These are phyloP conservation scores for Mrakia hoshinonis DNA, from an alignment of 768 basidiomycete species.

Conservation along the genomic window DNA sequence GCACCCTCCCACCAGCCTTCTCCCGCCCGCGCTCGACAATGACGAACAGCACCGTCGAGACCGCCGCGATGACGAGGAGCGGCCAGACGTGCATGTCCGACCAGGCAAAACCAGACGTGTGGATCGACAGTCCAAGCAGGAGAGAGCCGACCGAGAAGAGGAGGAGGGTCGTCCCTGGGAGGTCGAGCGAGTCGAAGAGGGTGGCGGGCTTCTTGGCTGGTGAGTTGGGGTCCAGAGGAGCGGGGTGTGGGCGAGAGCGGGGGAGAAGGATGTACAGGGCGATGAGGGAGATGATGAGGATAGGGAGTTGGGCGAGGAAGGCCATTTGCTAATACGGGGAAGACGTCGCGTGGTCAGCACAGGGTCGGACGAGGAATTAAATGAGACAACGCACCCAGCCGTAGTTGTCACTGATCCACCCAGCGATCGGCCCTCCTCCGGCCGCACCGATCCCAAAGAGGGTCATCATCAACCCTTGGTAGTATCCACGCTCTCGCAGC, in stretches of 20 bases:
- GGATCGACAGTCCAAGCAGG: constrained; percentile 12
- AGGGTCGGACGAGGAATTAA: neutral
- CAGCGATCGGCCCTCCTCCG: constrained; percentile 18
- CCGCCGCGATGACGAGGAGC: neutral
- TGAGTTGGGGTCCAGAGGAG: neutral
- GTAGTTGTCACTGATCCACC: neutral
- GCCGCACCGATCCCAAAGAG: constrained; percentile 22
- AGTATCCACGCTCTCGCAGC: constrained; percentile 21
- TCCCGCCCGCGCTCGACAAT: constrained; percentile 11
- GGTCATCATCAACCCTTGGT: constrained; percentile 24
- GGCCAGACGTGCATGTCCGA: neutral
- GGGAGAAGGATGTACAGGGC: constrained; percentile 19
- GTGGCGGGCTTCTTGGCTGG: neutral
- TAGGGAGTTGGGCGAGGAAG: constrained; percentile 18
- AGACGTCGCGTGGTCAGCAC: neutral
- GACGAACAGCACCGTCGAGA: neutral
- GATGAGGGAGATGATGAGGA: constrained; percentile 14
- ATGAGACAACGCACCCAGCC: neutral
- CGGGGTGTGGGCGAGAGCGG: neutral
- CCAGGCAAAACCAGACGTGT: constrained; percentile 1
- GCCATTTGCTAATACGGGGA: neutral
- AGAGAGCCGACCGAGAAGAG: constrained; percentile 2
- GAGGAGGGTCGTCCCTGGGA: constrained; percentile 13
- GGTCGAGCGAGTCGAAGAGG: constrained; percentile 14
- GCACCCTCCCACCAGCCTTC: neutral